These are phyloP conservation scores for Syzygium malaccense DNA, from an alignment of 441 rosid species.

Conservation along the genomic window DNA sequence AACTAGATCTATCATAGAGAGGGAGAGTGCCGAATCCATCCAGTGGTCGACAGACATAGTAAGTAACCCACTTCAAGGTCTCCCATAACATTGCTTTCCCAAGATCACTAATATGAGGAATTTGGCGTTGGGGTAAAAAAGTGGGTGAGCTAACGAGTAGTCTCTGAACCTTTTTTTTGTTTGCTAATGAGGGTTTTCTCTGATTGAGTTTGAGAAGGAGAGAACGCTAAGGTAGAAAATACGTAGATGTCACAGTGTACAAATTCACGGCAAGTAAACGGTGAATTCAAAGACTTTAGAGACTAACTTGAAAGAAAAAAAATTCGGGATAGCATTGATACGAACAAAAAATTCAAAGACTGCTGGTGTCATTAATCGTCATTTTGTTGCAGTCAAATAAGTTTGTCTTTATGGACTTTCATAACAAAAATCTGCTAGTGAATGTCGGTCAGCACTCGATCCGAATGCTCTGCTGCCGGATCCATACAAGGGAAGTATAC, in stretches of 20 bases:
- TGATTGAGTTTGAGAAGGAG: neutral
- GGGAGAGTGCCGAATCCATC: constrained; percentile 33
- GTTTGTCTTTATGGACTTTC: neutral
- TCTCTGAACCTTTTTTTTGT: neutral
- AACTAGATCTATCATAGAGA: constrained; percentile 39
- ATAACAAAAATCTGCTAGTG: neutral
- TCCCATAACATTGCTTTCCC: neutral
- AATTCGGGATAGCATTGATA: neutral
- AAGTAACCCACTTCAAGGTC: constrained; percentile 9
- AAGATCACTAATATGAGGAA: neutral
- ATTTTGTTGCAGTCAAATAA: neutral
- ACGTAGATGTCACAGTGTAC: neutral
- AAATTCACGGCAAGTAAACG: neutral
- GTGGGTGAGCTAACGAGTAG: no score
- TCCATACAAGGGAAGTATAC: neutral
- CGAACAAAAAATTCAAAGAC: neutral
- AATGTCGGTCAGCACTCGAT: neutral
- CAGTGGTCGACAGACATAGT: constrained; percentile 39
- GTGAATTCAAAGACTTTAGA: neutral
- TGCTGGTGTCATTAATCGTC: neutral
- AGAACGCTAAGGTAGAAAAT: neutral
- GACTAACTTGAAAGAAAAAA: neutral
- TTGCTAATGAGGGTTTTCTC: neutral
- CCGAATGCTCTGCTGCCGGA: neutral
- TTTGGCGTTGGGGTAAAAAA: no score